Conservation (phyloP, 164 flowering plant genomes). For the Kalanchoe fedtschenkoi region DNA sequence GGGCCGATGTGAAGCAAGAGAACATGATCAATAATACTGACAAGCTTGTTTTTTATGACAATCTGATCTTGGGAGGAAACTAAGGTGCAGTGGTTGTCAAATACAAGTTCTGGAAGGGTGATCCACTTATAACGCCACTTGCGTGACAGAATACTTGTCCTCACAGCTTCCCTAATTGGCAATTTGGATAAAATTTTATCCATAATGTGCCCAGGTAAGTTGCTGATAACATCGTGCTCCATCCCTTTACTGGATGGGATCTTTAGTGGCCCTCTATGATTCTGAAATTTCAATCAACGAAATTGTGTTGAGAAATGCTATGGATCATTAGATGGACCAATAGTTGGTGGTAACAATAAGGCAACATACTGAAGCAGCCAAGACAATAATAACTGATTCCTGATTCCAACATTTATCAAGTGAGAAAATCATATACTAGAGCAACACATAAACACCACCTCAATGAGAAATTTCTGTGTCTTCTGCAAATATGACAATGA, state of each 20-base stretch:
- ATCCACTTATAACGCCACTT: constrained; percentile 56
- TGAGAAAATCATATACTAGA: neutral
- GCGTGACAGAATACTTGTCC: constrained; percentile 45
- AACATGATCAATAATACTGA: constrained; percentile 37
- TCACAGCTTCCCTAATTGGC: constrained; percentile 46
- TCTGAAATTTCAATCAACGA: constrained; percentile 15
- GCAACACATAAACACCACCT: neutral
- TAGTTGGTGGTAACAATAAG: neutral
- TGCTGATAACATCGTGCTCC: constrained; percentile 32
- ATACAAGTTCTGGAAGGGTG: constrained; percentile 31
- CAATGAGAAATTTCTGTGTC: neutral
- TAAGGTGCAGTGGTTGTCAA: constrained; percentile 29
- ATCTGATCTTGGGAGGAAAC: constrained; percentile 24
- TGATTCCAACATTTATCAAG: neutral
- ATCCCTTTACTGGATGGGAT: constrained; percentile 16
- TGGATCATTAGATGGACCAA: neutral
- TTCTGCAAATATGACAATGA: neutral
- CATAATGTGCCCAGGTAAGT: constrained; percentile 36
- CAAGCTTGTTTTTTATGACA: constrained; percentile 22
- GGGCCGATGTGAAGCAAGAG: constrained; percentile 45
- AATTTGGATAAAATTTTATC: constrained; percentile 33
- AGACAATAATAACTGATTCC: neutral
- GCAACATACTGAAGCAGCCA: neutral
- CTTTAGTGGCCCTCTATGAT: constrained; percentile 24
- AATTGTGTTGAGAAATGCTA: neutral